Base-by-base conservation (phyloP, 2,329 filamentous ascomycete species). In the Pseudogymnoascus sp. region DNA sequence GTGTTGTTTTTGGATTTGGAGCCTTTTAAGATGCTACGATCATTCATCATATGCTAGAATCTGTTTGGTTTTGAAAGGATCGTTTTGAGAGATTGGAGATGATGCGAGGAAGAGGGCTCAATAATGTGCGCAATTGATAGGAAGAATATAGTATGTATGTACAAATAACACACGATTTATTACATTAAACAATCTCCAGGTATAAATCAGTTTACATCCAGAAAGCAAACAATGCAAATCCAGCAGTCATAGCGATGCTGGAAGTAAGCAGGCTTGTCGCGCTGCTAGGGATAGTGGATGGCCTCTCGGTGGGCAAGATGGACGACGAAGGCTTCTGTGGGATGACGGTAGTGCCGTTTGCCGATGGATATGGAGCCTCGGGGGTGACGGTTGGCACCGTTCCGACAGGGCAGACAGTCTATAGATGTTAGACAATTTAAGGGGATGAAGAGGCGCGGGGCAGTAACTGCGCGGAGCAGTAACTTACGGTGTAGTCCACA, bases 191-290 rank as follows among this genome's bases (percentile, higher is more conserved):
- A 0, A 7, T 36, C 49, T 12, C n/a, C 28, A 36, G 49, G 34
- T 3, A 21, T 18, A 56, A 36, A 16, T 14, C 5, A 56, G 16
- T 21, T 16, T 56, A 56, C 49, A 56, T 56, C 49, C 49, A 56
- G 49, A 56, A 56, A 14, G 28, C 49, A 56, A 56, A 56, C 4
- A 56, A 12, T 2, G 49, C 28, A 21, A 56, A 21, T 12, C 49
- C 49, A 21, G 49, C 49, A 14, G 49, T 56, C 49, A 56, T 56
- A 18, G 49, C 49, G 28, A 56, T 34, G 49, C 49, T 18, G 49
- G 49, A 56, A 34, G 49, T 34, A 31, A 56, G 28, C n/a, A 56
- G 28, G 16, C 28, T 56, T 14, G 49, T 56, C 2, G 49, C 49
- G 25, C 49, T 56, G 49, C 49, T 56, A 2, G 49, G 49, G 5